phyloP scores from a whole-genome alignment of 495 filamentous ascomycete genomes.

The Aeminium ludgeri region DNA sequence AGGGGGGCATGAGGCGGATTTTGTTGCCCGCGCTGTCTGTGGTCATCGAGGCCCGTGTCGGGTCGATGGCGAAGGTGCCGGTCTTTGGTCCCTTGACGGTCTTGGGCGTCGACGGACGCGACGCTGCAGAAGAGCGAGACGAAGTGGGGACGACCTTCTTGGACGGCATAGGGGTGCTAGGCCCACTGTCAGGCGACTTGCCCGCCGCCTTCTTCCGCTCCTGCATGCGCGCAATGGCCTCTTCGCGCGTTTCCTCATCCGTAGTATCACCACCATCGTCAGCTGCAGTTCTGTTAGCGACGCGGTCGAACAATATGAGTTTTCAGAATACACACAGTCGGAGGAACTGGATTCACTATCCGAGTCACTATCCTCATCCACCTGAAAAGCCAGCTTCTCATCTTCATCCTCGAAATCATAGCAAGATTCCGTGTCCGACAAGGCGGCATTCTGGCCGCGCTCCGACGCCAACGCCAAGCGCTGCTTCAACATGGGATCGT shows the following conservation, averaged over 20 bases:
- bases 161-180: constrained; percentile 3
- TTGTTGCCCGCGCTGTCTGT: not conserved
- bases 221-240: constrained; percentile 1
- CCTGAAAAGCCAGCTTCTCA: constrained; percentile 7
- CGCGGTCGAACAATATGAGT: not conserved
- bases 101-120: not conserved
- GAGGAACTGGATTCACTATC: constrained; percentile 2
- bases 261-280: constrained; percentile 15
- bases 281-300: constrained; percentile 9
- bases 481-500: constrained; percentile 5
- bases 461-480: constrained; percentile 3
- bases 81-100: constrained; percentile 2
- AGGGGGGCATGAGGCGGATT: constrained; percentile 6
- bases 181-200: not conserved
- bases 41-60: constrained; percentile 8
- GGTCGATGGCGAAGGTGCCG: constrained; percentile 10
- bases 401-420: constrained; percentile 16
- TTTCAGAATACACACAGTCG: constrained; percentile 1
- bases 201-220: not conserved
- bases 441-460: constrained; percentile 1
- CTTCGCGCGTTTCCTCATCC: constrained; percentile 13
- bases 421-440: constrained; percentile 7
- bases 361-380: constrained; percentile 12
- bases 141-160: not conserved
- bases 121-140: not conserved